phyloP scores from a whole-genome alignment of 2,329 filamentous ascomycete species.

The Colletotrichum chlorophyti region DNA sequence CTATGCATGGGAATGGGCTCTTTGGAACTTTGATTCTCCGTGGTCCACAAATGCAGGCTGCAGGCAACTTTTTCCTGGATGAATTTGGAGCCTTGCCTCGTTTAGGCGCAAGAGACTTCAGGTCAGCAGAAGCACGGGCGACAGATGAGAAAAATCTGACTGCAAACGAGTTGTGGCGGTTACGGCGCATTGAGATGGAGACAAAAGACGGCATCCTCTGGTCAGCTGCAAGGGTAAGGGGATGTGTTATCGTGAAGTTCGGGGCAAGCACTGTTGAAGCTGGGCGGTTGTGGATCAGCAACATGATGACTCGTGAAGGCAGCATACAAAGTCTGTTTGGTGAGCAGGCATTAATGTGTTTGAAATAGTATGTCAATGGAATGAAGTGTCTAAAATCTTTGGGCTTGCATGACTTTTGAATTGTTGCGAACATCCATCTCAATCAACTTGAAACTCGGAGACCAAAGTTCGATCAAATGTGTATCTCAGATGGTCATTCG shows the following conservation, averaged over 20 bases:
- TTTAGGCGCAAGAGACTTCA: constrained; percentile 83
- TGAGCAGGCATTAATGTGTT: constrained; percentile 79
- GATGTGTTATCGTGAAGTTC: constrained; percentile 92
- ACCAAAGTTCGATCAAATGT: too few species aligned
- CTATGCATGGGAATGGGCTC: constrained; percentile 78
- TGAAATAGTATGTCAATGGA: constrained; percentile 42
- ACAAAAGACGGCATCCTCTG: constrained; percentile 70
- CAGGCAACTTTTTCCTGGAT: constrained; percentile 77
- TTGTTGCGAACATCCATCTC: too few species aligned
- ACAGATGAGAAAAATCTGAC: constrained; percentile 44
- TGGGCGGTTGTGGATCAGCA: constrained; percentile 79
- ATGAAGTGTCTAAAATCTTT: background rate
- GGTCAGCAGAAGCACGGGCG: constrained; percentile 56
- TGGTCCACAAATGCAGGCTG: constrained; percentile 70
- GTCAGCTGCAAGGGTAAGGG: constrained; percentile 81
- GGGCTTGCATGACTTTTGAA: too few species aligned
- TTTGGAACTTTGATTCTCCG: constrained; percentile 86
- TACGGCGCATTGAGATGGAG: constrained; percentile 63
- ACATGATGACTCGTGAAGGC: constrained; percentile 77
- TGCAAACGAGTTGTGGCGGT: constrained; percentile 59
- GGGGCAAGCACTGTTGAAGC: constrained; percentile 83
- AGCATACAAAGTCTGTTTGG: constrained; percentile 77
- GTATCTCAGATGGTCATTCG: too few species aligned
- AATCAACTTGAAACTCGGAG: too few species aligned
- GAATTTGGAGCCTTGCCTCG: constrained; percentile 82